Conservation (phyloP, 352 stramenopile species). For the Globisporangium orthogonon region DNA sequence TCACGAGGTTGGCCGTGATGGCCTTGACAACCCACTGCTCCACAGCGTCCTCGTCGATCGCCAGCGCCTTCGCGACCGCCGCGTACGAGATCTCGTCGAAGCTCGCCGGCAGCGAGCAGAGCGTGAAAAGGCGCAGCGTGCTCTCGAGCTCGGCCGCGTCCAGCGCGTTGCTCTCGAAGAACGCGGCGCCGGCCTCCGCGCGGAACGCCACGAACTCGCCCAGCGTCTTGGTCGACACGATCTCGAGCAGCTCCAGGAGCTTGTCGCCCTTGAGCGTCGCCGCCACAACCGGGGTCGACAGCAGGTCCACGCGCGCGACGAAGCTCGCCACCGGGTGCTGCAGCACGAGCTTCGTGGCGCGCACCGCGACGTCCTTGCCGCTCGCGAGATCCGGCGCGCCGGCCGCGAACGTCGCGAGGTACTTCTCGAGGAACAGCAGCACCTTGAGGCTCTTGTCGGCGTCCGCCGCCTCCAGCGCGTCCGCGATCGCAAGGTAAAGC, state of each 20-base stretch:
- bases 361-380: constrained; percentile 73
- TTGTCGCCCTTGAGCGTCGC: constrained; percentile 59
- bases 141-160: constrained; percentile 52
- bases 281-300: constrained; percentile 74
- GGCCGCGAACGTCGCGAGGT: constrained; percentile 46
- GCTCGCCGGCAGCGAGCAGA: constrained; percentile 87
- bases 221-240: constrained; percentile 91
- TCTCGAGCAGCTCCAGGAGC: constrained; percentile 86
- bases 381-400: constrained; percentile 47
- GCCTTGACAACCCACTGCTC: constrained; percentile 93
- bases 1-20: constrained; percentile 88
- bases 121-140: constrained; percentile 91
- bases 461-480: constrained; percentile 39
- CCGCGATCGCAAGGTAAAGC: constrained; percentile 64
- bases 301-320: constrained; percentile 82
- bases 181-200: constrained; percentile 46
- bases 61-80: constrained; percentile 76
- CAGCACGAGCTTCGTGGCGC: constrained; percentile 81
- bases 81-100: constrained; percentile 91
- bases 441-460: constrained; percentile 41
- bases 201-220: constrained; percentile 85
- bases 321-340: constrained; percentile 89
- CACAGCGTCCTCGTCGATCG: constrained; percentile 81
- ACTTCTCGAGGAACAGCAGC: constrained; percentile 73
- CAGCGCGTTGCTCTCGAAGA: constrained; percentile 58